These are phyloP conservation scores for Trypanosoma grayi DNA, from an alignment of 208 protist genomes.

Conservation along the genomic window DNA sequence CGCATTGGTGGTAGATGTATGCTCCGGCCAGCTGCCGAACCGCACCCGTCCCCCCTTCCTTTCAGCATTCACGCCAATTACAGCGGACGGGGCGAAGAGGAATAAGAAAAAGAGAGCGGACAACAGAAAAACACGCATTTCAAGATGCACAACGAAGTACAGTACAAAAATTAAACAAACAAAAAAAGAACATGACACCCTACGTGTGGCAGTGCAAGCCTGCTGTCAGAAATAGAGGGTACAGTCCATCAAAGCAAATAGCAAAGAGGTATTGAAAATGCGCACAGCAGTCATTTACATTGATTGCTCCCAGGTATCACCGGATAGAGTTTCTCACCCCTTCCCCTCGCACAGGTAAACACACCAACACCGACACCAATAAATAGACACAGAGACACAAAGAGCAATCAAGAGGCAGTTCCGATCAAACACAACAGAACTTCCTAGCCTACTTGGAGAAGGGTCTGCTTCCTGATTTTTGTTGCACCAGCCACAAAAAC, in stretches of 20 bases:
- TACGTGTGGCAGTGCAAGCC: background rate
- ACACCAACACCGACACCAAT: background rate
- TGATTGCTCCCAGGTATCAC: no score
- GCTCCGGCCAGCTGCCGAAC: background rate
- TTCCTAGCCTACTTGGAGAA: background rate
- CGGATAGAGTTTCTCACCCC: no score
- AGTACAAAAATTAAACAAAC: conserved; percentile 20
- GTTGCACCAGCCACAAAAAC: background rate
- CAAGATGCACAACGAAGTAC: no score
- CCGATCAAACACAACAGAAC: background rate
- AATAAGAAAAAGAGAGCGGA: background rate
- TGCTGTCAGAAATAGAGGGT: no score
- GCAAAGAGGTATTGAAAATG: no score
- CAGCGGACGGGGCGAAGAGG: background rate
- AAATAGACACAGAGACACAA: conserved; percentile 1
- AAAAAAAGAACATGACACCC: conserved; percentile 9
- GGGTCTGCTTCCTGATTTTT: background rate
- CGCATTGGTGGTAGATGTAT: conserved; percentile 23
- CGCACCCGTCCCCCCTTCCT: background rate
- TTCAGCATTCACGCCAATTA: background rate
- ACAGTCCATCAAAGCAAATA: no score
- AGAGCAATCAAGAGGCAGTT: background rate
- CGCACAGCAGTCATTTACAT: no score
- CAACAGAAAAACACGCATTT: conserved; percentile 11
- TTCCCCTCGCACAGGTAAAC: background rate